A percentile compares a stretch with the other conserved stretches of the same genome.
These are phyloP conservation scores for Sporothrix phasma DNA, from an alignment of 2,329 filamentous ascomycete genomes.

Conservation along the genomic window DNA sequence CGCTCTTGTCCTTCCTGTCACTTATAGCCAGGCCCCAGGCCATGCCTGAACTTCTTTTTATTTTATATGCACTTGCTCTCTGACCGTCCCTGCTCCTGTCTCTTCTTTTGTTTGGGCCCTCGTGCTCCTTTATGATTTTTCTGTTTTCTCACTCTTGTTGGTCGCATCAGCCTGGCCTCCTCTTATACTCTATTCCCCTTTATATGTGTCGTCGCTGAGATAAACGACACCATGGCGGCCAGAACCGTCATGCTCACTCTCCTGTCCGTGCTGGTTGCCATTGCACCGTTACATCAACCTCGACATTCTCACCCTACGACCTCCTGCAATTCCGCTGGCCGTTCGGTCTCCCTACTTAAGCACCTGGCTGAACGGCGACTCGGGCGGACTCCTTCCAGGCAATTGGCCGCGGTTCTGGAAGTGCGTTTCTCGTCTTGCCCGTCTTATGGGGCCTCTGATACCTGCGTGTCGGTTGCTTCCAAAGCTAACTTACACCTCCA, in stretches of 20 bases:
- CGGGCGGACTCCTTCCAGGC: conserved; percentile 56
- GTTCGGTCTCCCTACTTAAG: conserved; percentile 68
- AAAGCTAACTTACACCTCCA: neutral
- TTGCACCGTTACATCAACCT: conserved; percentile 1
- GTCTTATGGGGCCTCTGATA: too few relatives aligned
- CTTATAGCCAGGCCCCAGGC: neutral
- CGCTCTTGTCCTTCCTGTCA: neutral
- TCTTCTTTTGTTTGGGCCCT: too few relatives aligned
- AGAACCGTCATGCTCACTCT: neutral
- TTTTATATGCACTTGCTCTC: neutral
- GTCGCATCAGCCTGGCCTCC: neutral
- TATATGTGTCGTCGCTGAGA: neutral
- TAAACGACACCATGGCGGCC: conserved; percentile 6
- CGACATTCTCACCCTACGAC: conserved; percentile 26
- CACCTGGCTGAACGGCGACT: conserved; percentile 55
- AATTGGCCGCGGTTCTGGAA: conserved; percentile 61
- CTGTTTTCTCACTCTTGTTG: neutral
- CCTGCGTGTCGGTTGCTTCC: too few relatives aligned
- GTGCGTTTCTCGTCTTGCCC: conserved; percentile 36
- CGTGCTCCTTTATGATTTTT: neutral
- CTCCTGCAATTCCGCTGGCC: conserved; percentile 47
- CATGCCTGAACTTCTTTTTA: neutral
- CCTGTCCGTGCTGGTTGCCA: neutral
- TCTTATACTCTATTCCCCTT: neutral
- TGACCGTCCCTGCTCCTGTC: neutral